phyloP scores from a whole-genome alignment of 352 stramenopile genomes.

The Pilasporangium apinafurcum region DNA sequence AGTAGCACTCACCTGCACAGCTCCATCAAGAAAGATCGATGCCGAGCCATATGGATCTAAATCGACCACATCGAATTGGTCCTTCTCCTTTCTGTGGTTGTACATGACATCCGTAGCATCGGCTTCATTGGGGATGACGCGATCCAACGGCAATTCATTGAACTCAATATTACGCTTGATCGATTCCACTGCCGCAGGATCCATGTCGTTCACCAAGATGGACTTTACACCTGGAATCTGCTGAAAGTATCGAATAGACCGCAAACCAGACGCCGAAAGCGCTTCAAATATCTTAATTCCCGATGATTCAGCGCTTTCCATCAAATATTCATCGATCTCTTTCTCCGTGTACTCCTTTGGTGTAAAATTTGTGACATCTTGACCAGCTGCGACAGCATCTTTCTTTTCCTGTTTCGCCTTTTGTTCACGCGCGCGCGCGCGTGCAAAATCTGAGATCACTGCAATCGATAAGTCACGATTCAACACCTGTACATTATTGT shows the following conservation, averaged over 20 bases:
- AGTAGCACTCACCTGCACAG: slow-evolving; percentile 77
- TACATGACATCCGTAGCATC: slow-evolving; percentile 88
- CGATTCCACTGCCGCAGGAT: slow-evolving; percentile 92
- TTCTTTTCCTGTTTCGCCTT: slow-evolving; percentile 72
- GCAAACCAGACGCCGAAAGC: slow-evolving; percentile 96
- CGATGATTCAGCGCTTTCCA: slow-evolving; percentile 50
- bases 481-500: slow-evolving; percentile 94
- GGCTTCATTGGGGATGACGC: slow-evolving; percentile 80
- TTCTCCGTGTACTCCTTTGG: slow-evolving; percentile 52
- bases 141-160: slow-evolving; percentile 77
- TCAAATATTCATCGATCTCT: slow-evolving; percentile 67
- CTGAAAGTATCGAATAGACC: slow-evolving; percentile 98
- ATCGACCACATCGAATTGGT: slow-evolving; percentile 99
- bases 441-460: slow-evolving; percentile 96
- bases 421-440: slow-evolving; percentile 76
- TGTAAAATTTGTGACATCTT: slow-evolving; percentile 21
- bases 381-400: slow-evolving; percentile 24
- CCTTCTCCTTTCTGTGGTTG: slow-evolving; percentile 72
- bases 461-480: slow-evolving; percentile 99
- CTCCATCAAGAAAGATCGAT: slow-evolving; percentile 97
- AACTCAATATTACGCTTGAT: slow-evolving; percentile 95
- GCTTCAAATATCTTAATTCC: slow-evolving; percentile 98
- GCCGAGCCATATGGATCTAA: slow-evolving; percentile 99
- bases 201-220: slow-evolving; percentile 99
- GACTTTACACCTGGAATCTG: slow-evolving; percentile 97